Evolutionary conservation across 345 rosid species (phyloP), one percentile per base, ranked within the genome.

Genomic region (Moringa oleifera): DNA sequence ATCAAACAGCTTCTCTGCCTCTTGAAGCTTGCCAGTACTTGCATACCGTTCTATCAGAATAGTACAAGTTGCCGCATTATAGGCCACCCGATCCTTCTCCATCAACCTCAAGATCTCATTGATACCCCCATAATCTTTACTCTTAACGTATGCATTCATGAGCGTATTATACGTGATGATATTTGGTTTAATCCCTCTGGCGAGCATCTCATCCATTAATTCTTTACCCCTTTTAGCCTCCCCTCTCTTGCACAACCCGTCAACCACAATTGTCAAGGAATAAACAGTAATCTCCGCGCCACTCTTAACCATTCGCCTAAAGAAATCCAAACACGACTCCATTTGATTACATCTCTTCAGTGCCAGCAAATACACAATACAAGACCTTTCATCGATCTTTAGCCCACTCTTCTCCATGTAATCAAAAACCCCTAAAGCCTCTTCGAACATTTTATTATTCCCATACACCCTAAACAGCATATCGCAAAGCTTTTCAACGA

Each of bases 391-490:
- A 53, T 85, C 89, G 23, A 87, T 77, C 57, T 64, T 70, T 18
- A 89, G 45, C 20, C 86, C 80, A 19, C 51, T 77, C 46, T 31
- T 66, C 60, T 71, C 69, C 90, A 87, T 81, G 75, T 74, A 79
- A 70, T 76, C 79, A 28, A 89, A 92, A 49, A 84, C 81, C 72
- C n/a, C 56, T 17, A 68, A 15, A 67, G 90, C 76, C 57, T 85
- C 86, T 50, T 69, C 73, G 53, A 87, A 87, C 88, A 80, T 74
- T 41, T 66, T 74, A 61, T 77, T 69, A 59, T 92, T 90, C 0
- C 75, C 84, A 73, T 83, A 89, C 61, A 87, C 86, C 80, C 90
- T 80, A 65, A 92, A 81, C 62, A 79, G 31, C 77, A 85, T 71
- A 70, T 85, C 91, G 24, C 84, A 81, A 25, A 84, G 60, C 64